phyloP scores from a whole-genome alignment of 2,329 filamentous ascomycete species.

The Trichoderma sp. region DNA sequence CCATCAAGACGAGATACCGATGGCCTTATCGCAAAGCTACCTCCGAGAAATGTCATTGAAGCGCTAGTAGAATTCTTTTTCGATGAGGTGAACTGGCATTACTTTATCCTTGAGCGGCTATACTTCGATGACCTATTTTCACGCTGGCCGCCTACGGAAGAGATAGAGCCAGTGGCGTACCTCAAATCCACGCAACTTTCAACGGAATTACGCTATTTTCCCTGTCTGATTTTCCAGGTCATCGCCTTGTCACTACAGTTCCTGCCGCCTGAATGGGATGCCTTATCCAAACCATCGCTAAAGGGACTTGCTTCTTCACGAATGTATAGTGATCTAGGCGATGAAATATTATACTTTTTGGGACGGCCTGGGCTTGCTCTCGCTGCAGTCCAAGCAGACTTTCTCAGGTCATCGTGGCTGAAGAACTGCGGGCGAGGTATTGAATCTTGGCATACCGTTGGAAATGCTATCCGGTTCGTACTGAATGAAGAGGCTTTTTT shows the following conservation, averaged over 20 bases:
- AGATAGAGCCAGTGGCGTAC: neutral
- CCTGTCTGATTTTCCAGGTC: neutral
- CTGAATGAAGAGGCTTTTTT: too few relatives aligned
- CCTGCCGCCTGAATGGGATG: neutral
- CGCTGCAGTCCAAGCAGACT: neutral
- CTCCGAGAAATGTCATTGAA: neutral
- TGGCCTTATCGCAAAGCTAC: neutral
- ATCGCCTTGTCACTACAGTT: neutral
- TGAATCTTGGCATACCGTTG: neutral
- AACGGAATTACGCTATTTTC: neutral
- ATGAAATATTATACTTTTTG: neutral
- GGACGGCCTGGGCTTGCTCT: neutral
- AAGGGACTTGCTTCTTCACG: neutral
- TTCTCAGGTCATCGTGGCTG: neutral
- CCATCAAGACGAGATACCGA: neutral
- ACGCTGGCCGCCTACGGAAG: neutral
- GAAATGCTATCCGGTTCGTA: neutral
- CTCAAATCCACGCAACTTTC: neutral
- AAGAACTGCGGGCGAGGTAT: neutral
- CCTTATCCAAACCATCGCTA: neutral
- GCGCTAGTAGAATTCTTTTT: neutral
- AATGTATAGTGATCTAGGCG: neutral
- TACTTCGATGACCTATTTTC: neutral
- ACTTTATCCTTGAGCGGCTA: neutral
- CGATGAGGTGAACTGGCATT: neutral